Percentiles rank a stretch among this genome's conserved stretches.
Evolutionary conservation across 305 asterid genomes (phyloP).

Genomic region (Striga hermonthica): DNA sequence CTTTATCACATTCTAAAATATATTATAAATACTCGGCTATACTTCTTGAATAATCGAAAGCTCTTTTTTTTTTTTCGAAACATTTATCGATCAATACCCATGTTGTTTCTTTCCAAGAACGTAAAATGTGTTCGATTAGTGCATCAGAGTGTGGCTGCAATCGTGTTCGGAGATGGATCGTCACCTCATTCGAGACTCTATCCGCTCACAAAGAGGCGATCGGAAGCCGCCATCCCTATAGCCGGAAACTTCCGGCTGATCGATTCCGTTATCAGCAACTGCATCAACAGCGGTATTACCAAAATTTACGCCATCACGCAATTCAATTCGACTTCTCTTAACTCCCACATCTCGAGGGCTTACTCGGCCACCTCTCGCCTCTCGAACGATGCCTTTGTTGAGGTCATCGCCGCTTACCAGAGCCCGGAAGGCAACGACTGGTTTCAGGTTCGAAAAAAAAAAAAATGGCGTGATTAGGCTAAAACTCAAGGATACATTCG

Average conservation of each 20-base stretch:
- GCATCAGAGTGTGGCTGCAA: constrained; percentile 85
- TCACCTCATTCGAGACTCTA: constrained; percentile 58
- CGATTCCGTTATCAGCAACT: constrained; percentile 81
- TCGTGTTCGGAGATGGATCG: constrained; percentile 82
- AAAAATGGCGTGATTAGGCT: too few relatives aligned
- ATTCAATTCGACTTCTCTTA: constrained; percentile 77
- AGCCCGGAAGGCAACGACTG: constrained; percentile 74
- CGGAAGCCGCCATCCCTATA: constrained; percentile 81
- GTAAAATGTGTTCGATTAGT: constrained; percentile 34
- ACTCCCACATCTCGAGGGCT: constrained; percentile 82
- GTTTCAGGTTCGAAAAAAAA: constrained; percentile 76
- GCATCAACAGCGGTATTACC: constrained; percentile 75
- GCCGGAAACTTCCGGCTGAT: constrained; percentile 77
- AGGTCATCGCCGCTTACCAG: constrained; percentile 86
- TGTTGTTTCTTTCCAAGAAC: constrained; percentile 23
- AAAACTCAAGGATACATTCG: background rate
- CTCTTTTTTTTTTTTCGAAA: too few relatives aligned
- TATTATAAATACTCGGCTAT: too few relatives aligned
- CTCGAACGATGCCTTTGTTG: constrained; percentile 60
- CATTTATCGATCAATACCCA: too few relatives aligned
- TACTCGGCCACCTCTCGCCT: constrained; percentile 59
- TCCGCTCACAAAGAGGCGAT: constrained; percentile 74
- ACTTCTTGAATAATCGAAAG: too few relatives aligned
- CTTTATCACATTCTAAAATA: background rate
- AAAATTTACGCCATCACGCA: constrained; percentile 81